Percentiles rank a stretch among this genome's conserved stretches.
Conservation (phyloP, 805 yeast genomes). For the Candida ipomoeae region DNA sequence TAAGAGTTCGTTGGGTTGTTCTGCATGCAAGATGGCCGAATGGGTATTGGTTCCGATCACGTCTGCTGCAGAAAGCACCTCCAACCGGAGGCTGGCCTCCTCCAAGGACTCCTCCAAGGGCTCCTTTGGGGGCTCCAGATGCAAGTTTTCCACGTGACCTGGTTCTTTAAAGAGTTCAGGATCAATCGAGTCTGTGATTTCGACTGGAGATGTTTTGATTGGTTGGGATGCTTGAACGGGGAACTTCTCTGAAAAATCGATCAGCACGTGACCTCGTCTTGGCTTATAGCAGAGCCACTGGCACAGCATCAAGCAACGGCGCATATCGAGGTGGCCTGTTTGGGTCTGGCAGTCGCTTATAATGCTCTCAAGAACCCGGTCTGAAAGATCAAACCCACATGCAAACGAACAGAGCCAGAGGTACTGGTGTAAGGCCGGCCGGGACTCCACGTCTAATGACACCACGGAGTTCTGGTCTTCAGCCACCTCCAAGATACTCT, state of each 20-base stretch:
- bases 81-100: conserved; percentile 11
- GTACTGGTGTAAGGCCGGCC: conserved; percentile 26
- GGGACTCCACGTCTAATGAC: conserved; percentile 22
- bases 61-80: conserved; percentile 28
- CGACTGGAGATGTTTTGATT: no score
- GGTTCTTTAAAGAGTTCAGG: neutral
- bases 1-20: conserved; percentile 31
- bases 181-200: neutral
- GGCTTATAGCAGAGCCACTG: conserved; percentile 35
- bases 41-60: conserved; percentile 22
- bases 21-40: conserved; percentile 26
- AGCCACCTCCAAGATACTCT: conserved; percentile 43
- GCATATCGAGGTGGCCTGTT: conserved; percentile 36
- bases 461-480: conserved; percentile 38
- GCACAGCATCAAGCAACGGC: conserved; percentile 43
- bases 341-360: conserved; percentile 16
- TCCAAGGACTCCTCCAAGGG: neutral
- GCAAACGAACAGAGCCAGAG: conserved; percentile 37
- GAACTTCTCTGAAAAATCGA: neutral
- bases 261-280: neutral
- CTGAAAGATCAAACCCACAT: conserved; percentile 32
- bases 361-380: conserved; percentile 25
- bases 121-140: no score
- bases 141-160: no score
- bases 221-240: no score